Evolutionary conservation across 352 stramenopile genomes (phyloP).

Genomic region (Phytophthora cajani): DNA sequence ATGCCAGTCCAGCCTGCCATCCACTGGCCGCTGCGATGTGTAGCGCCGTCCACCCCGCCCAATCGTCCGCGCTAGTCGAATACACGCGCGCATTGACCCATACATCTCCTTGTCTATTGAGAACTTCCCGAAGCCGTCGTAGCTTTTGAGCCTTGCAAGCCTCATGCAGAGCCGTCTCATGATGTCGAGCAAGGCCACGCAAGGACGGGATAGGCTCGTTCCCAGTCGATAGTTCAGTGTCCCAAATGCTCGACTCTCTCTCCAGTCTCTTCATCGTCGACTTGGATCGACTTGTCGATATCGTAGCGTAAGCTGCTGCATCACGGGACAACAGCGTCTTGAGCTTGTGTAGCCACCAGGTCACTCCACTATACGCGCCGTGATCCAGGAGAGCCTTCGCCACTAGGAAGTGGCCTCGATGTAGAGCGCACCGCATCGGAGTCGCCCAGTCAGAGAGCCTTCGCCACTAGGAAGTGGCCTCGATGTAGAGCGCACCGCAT

Average conservation of each 20-base stretch:
- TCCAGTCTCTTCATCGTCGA: not conserved
- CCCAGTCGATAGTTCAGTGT: slow-evolving; percentile 16
- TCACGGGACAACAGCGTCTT: slow-evolving; percentile 38
- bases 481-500: slow-evolving; percentile 41
- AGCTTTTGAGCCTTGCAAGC: slow-evolving; percentile 14
- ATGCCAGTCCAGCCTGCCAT: slow-evolving; percentile 30
- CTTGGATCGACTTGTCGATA: not conserved
- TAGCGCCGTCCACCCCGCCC: slow-evolving; percentile 35
- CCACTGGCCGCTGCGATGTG: slow-evolving; percentile 37
- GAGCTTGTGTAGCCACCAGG: slow-evolving; percentile 37
- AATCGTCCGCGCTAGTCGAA: not conserved
- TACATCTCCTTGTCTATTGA: slow-evolving; percentile 16
- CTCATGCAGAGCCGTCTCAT: slow-evolving; percentile 10
- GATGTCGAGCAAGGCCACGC: not conserved
- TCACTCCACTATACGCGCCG: slow-evolving; percentile 30
- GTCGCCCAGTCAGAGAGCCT: too few relatives aligned
- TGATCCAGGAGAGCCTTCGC: slow-evolving; percentile 40
- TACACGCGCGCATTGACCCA: slow-evolving; percentile 14
- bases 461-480: slow-evolving; percentile 38
- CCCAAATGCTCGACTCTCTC: slow-evolving; percentile 10
- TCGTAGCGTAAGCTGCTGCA: not conserved
- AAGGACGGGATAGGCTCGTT: not conserved
- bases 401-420: slow-evolving; percentile 38
- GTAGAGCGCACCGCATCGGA: slow-evolving; percentile 43
- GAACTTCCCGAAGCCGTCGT: slow-evolving; percentile 19